Evolutionary conservation across 2,329 filamentous ascomycete genomes (phyloP).

Genomic region (Amauroascus niger): DNA sequence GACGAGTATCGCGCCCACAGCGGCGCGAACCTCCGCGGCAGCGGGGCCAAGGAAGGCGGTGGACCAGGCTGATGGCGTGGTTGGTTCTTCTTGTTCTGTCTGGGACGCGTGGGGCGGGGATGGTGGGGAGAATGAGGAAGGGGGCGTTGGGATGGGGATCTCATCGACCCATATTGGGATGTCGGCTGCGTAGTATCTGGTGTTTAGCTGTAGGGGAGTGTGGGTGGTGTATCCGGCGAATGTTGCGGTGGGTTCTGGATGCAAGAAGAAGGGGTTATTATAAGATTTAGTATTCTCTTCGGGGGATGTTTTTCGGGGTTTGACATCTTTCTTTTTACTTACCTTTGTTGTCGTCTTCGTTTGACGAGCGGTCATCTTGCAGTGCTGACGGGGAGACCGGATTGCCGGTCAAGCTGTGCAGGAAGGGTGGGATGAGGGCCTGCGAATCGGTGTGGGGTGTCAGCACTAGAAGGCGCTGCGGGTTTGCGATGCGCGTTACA

Average conservation of each 20-base stretch:
- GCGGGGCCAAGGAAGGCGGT: slow-evolving; percentile 34
- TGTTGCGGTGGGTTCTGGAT: slow-evolving; percentile 15
- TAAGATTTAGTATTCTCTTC: too few species aligned
- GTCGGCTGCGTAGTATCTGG: slow-evolving; percentile 38
- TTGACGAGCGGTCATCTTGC: not conserved
- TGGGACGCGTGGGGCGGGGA: not conserved
- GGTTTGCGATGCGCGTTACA: slow-evolving; percentile 28
- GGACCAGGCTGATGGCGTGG: slow-evolving; percentile 27
- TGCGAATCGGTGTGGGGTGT: slow-evolving; percentile 30
- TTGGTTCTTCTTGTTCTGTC: not conserved
- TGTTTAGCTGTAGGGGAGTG: slow-evolving; percentile 32
- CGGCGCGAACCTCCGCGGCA: slow-evolving; percentile 37
- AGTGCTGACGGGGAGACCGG: slow-evolving; percentile 19
- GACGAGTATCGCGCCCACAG: slow-evolving; percentile 37
- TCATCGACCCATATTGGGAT: slow-evolving; percentile 42
- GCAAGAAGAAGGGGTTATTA: too few species aligned
- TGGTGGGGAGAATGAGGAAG: not conserved
- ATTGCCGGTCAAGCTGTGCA: slow-evolving; percentile 30
- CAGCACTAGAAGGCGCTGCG: slow-evolving; percentile 36
- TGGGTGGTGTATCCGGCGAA: slow-evolving; percentile 42
- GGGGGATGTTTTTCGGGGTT: too few species aligned
- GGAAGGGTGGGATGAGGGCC: slow-evolving; percentile 30
- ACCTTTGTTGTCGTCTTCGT: not conserved
- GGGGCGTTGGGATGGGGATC: slow-evolving; percentile 24
- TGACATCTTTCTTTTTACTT: too few species aligned